Evolutionary conservation across 257 asterid genomes (phyloP), one percentile per base, ranked within the genome.

Genomic region (Fraxinus anomala): DNA sequence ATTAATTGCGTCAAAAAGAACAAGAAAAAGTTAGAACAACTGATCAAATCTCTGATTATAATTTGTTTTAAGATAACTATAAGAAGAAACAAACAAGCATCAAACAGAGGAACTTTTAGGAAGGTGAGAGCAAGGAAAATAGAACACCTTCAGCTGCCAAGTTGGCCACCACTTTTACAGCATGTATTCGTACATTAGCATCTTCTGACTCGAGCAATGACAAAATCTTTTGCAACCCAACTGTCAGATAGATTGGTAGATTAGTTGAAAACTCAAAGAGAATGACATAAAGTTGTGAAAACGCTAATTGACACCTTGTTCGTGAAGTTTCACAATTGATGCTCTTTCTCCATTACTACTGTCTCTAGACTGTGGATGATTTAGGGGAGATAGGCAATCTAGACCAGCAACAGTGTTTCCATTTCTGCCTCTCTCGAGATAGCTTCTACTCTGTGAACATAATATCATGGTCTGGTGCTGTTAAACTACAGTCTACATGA

Each of bases 151-250:
- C 98, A 73, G 99, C 99, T 72, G 99, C 99, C 73, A 96, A 89
- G 89, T 96, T 96, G 79, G 99, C 99, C 77, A 96, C 97, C 68
- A 96, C 98, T 88, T 96, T 96, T 78, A 94, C 99, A 33, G 98
- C 99, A 90, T 96, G 97, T 86, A 93, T 92, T 81, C 96, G 93
- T 54, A 92, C 97, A 81, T 78, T 89, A 42, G 96, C 91, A 86
- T 96, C 99, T 31, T 93, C 97, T 19, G 99, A 92, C 86, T 96
- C 97, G 54, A 96, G 94, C 87, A 96, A 86, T 0, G 99, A 96
- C 82, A 96, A 81, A 82, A 96, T 96, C 88, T 93, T 93, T 79
- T 96, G 97, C 93, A 96, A 81, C 73, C 99, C 99, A 84, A 96
- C 99, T 96, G 92, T 74, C 72, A 85, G 39, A 73, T 37, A 72